Base-by-base conservation (phyloP, 495 filamentous ascomycete species). In the Paragyromitra xinjiangensis region DNA sequence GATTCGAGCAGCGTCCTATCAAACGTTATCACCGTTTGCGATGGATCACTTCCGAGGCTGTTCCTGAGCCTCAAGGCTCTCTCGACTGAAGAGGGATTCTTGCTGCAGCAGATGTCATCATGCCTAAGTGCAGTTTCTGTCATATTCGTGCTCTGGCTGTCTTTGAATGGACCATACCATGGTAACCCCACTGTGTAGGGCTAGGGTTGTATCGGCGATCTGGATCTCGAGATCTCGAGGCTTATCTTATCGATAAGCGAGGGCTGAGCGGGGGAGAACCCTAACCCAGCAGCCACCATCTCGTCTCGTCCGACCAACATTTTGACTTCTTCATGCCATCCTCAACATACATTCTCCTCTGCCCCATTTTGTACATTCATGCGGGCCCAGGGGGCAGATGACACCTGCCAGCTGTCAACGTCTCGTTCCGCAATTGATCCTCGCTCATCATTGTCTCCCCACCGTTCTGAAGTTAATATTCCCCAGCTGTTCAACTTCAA, bases 161-260 rank as follows among this genome's bases (percentile, higher is more conserved):
- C 26, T 64, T 64, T 39, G 12, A 55, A 7, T 55, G 64, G 58
- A 34, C 29, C 29, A 34, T 34, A 63, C 72, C 64, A 70, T 71
- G 69, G 68, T 71, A 62, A 40, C 29, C 29, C 71, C 55, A 62
- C 53, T 29, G 40, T 40, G 40, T 6, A 45, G 50, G 73, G 69
- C 65, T 62, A 77, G 74, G 74, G 74, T 77, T 77, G n/a, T 50
- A 73, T 73, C 74, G 51, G n/a, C 74, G 74, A 77, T 77, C 74
- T 73, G 42, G 74, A 77, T 77, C 69, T 65, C n/a, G 34, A 44
- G 69, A 77, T 77, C 68, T 77, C 16, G 61, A 50, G 42, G 50
- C 16, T 71, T 71, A 59, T 73, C 74, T 77, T 77, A 77, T 77
- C 74, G 74, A 77, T 77, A 73, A 77, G 74, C 74, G 74, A 77